Evolutionary conservation across 768 basidiomycete species (phyloP).

Genomic region (Mrakia hoshinonis): DNA sequence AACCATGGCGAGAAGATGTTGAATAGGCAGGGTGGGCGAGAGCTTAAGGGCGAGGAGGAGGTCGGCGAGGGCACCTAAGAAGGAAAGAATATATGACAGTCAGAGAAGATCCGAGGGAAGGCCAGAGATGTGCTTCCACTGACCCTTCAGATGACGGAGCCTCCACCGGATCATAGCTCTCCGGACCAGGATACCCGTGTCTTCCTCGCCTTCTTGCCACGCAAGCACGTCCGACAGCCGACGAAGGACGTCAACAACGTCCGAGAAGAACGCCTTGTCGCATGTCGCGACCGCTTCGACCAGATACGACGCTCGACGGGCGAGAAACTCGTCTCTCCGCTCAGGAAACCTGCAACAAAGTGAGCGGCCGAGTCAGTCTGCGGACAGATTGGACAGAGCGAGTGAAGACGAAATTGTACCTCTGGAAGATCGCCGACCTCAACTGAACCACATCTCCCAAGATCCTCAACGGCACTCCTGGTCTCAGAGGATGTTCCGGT

Average conservation of each 20-base stretch:
- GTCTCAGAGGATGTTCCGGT: slow-evolving; percentile 9
- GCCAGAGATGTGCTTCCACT: background rate
- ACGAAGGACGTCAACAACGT: slow-evolving; percentile 14
- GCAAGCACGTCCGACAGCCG: slow-evolving; percentile 12
- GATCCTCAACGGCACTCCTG: slow-evolving; percentile 15
- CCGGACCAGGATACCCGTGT: slow-evolving; percentile 25
- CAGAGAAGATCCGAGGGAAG: background rate
- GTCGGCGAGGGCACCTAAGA: slow-evolving; percentile 6
- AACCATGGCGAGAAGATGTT: slow-evolving; percentile 24
- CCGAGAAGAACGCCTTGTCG: slow-evolving; percentile 25
- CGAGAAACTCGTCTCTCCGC: slow-evolving; percentile 24
- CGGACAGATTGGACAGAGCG: background rate
- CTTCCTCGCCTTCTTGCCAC: slow-evolving; percentile 29
- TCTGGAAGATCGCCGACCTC: slow-evolving; percentile 15
- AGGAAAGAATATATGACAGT: background rate
- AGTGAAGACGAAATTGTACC: background rate
- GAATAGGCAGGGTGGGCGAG: slow-evolving; percentile 22
- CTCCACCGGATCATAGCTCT: slow-evolving; percentile 26
- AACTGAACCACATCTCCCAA: slow-evolving; percentile 27
- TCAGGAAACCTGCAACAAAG: slow-evolving; percentile 15
- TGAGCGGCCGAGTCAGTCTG: background rate
- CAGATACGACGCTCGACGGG: slow-evolving; percentile 11
- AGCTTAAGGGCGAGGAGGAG: slow-evolving; percentile 10
- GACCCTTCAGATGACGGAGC: slow-evolving; percentile 17
- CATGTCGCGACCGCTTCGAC: background rate